Evolutionary conservation across 495 filamentous ascomycete genomes (phyloP), one percentile per base, ranked within the genome.

Genomic region (Penicillium diatomitis): DNA sequence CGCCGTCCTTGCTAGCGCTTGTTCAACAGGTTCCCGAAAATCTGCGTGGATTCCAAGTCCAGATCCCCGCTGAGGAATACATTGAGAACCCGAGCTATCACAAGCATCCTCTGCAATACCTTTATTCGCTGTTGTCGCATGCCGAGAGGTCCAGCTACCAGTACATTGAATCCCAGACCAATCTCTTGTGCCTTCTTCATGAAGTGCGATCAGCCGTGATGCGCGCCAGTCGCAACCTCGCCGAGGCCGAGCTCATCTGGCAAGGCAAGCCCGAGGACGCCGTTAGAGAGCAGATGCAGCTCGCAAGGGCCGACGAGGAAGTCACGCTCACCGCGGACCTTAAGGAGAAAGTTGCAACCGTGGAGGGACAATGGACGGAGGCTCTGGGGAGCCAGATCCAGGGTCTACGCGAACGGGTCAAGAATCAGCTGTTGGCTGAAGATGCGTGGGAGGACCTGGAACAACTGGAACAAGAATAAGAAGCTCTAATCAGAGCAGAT

Each of bases 101-200:
- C 46, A 66, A 75, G 0, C 83, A 87, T 61, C 92, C 92, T 34
- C 58, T 95, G 58, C 86, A 95, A 64, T 98, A 98, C 56, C 77
- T 98, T 2, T 87, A 88, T 58, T 81, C 79, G 28, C 72, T 97
- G 46, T 75, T 98, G 11, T 73, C 77, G 10, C 90, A 96, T 57
- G 87, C 90, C 4, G 88, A 92, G 64, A 92, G 88, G 67, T 86
- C 82, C 45, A 88, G 86, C 28, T 96, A 95, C 60, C 91, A 96
- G 67, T 96, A 92, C 66, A 96, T 98, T 51, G 92, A 98, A 71
- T 83, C 78, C 3, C 91, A 98, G 74, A 90, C 80, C 27, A 96
- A 98, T 53, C 70, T 96, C 9, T 76, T 97, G n/a, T 96, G 90
- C 54, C 66, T 96, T 27, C 65, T 96, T 56, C 92, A 98, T 57